Conservation (phyloP, 345 rosid species). For the Kernera saxatilis region DNA sequence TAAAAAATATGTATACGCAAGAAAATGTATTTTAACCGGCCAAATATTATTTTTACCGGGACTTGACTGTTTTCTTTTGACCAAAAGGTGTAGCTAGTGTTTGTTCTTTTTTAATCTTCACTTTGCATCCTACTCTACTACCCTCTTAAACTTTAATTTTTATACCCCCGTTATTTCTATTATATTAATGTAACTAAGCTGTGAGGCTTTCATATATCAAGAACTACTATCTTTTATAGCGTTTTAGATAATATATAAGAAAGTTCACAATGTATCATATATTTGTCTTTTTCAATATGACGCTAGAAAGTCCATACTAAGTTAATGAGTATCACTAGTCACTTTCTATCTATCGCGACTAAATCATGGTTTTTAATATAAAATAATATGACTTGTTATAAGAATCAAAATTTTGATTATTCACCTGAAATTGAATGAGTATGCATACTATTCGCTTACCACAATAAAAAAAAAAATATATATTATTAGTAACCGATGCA, state of each 20-base stretch:
- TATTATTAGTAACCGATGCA: neutral
- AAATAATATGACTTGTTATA: neutral
- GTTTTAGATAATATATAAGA: neutral
- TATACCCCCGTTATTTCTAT: neutral
- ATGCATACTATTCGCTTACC: neutral
- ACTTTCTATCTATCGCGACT: neutral
- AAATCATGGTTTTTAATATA: neutral
- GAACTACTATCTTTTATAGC: neutral
- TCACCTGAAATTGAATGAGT: neutral
- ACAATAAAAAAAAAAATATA: neutral
- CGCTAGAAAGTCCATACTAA: neutral
- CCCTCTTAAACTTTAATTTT: neutral
- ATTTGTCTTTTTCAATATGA: neutral
- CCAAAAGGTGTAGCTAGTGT: constrained; percentile 23
- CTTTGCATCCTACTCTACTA: constrained; percentile 15
- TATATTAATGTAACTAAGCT: neutral
- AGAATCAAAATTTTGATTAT: neutral
- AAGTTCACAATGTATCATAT: neutral
- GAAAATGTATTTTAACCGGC: constrained; percentile 12
- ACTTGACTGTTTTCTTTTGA: constrained; percentile 29
- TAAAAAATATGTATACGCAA: neutral
- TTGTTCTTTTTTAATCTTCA: neutral
- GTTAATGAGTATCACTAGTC: neutral
- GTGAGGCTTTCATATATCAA: neutral
- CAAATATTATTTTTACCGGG: neutral